A percentile compares a stretch with the other conserved stretches of the same genome.
phyloP scores from a whole-genome alignment of 257 asterid species.

The Ilex aquifolium region DNA sequence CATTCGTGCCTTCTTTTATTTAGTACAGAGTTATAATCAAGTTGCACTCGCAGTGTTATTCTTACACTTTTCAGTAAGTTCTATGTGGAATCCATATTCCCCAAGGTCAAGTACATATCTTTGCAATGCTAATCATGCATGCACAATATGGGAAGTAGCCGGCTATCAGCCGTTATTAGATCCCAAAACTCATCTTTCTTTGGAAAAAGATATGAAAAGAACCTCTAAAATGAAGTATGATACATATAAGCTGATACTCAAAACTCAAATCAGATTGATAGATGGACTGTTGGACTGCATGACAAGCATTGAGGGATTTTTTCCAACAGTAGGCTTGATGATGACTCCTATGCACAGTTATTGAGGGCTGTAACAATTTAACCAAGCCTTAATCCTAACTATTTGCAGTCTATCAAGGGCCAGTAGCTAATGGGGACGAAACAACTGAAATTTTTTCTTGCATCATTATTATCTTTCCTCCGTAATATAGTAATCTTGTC shows the following conservation, averaged over 20 bases:
- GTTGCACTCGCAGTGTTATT: no score
- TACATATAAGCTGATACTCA: background rate
- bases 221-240: background rate
- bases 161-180: background rate
- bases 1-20: no score
- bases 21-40: no score
- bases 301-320: background rate
- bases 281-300: background rate
- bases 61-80: no score
- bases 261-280: background rate
- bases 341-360: background rate
- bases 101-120: no score
- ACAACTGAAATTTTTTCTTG: no score
- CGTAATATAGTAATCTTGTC: constrained; percentile 2
- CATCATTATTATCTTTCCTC: background rate
- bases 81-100: no score
- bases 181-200: background rate
- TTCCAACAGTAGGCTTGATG: background rate
- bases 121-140: no score
- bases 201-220: no score
- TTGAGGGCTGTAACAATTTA: background rate
- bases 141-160: no score
- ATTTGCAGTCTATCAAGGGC: no score
- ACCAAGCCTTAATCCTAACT: background rate
- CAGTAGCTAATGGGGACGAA: no score